phyloP scores from a whole-genome alignment of 768 basidiomycete species.

The Tephrocybe sp. region DNA sequence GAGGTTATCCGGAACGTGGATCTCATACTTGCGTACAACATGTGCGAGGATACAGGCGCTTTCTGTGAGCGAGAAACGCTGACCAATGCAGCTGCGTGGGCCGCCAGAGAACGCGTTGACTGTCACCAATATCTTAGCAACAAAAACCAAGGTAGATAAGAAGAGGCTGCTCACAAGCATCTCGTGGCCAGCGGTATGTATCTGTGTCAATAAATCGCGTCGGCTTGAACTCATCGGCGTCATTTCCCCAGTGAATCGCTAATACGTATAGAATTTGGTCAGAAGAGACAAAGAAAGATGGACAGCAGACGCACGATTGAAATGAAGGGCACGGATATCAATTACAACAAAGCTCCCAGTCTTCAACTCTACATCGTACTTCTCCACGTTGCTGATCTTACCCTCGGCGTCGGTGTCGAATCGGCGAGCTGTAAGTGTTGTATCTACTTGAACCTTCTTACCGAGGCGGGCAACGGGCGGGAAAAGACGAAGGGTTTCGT shows the following conservation, averaged over 20 bases:
- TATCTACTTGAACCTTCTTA: constrained; percentile 34
- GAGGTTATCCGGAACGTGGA: constrained; percentile 39
- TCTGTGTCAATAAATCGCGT: constrained; percentile 52
- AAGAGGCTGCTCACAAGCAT: constrained; percentile 38
- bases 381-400: constrained; percentile 26
- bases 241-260: constrained; percentile 53
- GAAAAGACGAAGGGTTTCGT: constrained; percentile 46
- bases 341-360: constrained; percentile 38
- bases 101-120: constrained; percentile 47
- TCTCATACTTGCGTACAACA: constrained; percentile 39
- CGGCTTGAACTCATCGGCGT: constrained; percentile 43
- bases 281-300: neutral
- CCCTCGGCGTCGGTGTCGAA: constrained; percentile 28
- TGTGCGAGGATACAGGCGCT: constrained; percentile 41
- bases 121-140: constrained; percentile 9
- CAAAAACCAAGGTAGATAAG: neutral
- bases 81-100: constrained; percentile 47
- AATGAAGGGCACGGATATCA: constrained; percentile 43
- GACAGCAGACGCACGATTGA: constrained; percentile 38
- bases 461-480: constrained; percentile 35
- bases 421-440: constrained; percentile 29
- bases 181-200: constrained; percentile 50
- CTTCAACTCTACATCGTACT: constrained; percentile 34
- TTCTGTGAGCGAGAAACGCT: constrained; percentile 46
- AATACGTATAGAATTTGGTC: neutral